Evolutionary conservation across 805 yeast species (phyloP).

Genomic region (Yarrowia alimentaria): DNA sequence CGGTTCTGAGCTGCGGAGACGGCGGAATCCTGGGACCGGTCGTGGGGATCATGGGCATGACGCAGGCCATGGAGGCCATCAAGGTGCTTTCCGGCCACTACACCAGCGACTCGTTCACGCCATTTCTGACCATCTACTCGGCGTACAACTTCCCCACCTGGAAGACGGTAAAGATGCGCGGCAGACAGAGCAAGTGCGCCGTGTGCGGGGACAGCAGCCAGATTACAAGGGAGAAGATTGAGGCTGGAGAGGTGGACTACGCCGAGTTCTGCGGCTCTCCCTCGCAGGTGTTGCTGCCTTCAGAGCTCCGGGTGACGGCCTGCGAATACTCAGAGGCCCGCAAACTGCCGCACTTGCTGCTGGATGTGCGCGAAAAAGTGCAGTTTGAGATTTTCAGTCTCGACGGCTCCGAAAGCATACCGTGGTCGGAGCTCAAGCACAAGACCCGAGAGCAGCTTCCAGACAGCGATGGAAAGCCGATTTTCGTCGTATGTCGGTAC

Average conservation of each 20-base stretch:
- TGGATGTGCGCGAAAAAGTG: constrained; percentile 80
- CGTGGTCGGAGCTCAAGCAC: constrained; percentile 52
- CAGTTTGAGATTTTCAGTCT: constrained; percentile 70
- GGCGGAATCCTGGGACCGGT: constrained; percentile 96
- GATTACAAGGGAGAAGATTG: constrained; percentile 50
- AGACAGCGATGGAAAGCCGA: constrained; percentile 35
- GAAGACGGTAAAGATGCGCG: constrained; percentile 77
- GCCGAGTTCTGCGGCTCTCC: constrained; percentile 69
- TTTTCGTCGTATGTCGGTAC: constrained; percentile 73
- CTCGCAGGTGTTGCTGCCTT: constrained; percentile 48
- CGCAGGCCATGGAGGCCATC: constrained; percentile 86
- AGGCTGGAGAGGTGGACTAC: constrained; percentile 56
- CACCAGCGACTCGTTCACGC: constrained; percentile 51
- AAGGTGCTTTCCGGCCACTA: constrained; percentile 66
- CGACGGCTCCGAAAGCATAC: constrained; percentile 59
- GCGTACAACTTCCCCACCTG: constrained; percentile 52
- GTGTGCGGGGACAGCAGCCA: constrained; percentile 60
- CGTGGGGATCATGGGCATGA: constrained; percentile 85
- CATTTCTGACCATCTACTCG: constrained; percentile 62
- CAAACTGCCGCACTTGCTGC: constrained; percentile 44
- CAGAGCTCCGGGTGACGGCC: constrained; percentile 49
- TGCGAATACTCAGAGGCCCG: too few relatives aligned
- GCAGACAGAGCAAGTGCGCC: constrained; percentile 56
- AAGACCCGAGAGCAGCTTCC: constrained; percentile 36
- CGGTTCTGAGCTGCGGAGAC: constrained; percentile 82